These are phyloP conservation scores for Sungouiella blattae DNA, from an alignment of 805 yeast species.

Conservation along the genomic window DNA sequence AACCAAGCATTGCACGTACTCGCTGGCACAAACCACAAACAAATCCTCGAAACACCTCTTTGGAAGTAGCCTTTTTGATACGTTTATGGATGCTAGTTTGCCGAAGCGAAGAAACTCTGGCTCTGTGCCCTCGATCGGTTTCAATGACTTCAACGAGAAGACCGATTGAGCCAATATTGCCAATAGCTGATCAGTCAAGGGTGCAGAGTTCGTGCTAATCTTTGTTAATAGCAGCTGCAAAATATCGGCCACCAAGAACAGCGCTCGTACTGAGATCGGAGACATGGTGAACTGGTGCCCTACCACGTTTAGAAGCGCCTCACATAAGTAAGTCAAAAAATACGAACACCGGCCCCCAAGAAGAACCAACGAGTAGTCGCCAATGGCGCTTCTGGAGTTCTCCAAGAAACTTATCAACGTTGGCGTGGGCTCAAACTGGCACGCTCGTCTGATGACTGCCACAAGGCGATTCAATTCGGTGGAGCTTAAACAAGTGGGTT, in stretches of 20 bases:
- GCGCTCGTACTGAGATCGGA: neutral
- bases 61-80: conserved; percentile 2
- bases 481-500: no score
- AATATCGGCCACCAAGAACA: conserved; percentile 3
- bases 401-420: no score
- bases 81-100: conserved; percentile 4
- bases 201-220: neutral
- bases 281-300: conserved; percentile 1
- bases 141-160: conserved; percentile 7
- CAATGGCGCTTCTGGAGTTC: no score
- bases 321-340: conserved; percentile 4
- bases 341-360: neutral
- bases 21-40: conserved; percentile 4
- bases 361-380: no score
- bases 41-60: neutral
- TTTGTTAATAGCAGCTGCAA: conserved; percentile 4
- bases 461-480: no score
- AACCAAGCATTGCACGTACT: conserved; percentile 8
- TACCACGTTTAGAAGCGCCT: conserved; percentile 4
- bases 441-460: no score
- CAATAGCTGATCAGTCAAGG: conserved; percentile 6
- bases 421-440: no score
- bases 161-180: conserved; percentile 12
- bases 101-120: conserved; percentile 4
- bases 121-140: conserved; percentile 3